Base-by-base conservation (phyloP, 2,329 filamentous ascomycete species). In the Lachnellula cervina region DNA sequence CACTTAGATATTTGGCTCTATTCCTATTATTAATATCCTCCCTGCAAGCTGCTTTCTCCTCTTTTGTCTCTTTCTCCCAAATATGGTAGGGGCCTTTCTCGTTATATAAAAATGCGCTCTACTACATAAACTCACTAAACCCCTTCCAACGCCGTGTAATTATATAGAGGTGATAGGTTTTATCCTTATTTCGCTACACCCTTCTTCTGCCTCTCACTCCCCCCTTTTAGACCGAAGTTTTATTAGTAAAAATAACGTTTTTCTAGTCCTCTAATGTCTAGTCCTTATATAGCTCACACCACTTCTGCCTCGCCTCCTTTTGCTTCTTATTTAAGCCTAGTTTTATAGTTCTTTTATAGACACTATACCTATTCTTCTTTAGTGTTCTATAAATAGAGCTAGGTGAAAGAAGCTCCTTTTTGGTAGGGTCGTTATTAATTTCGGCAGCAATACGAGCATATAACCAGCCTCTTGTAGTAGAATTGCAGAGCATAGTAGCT, bases 101-200 rank as follows among this genome's bases (percentile, higher is more conserved):
- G 37, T 54, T 16, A 9, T 54, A 54, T 5, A 19, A 49, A 28
- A 54, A 54, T 8, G 8, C 37, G 17, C 17, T 48, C 45, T n/a
- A 54, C 21, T n/a, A 54, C 21, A 54, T 54, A 49, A 54, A 54
- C 17, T 54, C 28, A 54, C 28, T 40, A 37, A 54, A 54, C 2
- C 37, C 37, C 28, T 54, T 54, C 52, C n/a, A 54, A 5, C 37
- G 2, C 1, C 45, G 11, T 0, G 35, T 19, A 34, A 54, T 49
- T 14, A 23, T 9, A 16, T 54, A 14, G 5, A 4, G 1, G n/a
- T 54, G 2, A 44, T 49, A n/a, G 9, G 37, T 37, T 25, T 54
- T n/a, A 7, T 43, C 21, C 16, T 32, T 34, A 23, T 21, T 37
- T 7, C 45, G 49, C 52, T 17, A 54, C 2, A 54, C 45, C 19